A percentile compares a stretch with the other conserved stretches of the same genome.
Evolutionary conservation across 495 filamentous ascomycete species (phyloP).

Genomic region (Aspergillus mulundensis): DNA sequence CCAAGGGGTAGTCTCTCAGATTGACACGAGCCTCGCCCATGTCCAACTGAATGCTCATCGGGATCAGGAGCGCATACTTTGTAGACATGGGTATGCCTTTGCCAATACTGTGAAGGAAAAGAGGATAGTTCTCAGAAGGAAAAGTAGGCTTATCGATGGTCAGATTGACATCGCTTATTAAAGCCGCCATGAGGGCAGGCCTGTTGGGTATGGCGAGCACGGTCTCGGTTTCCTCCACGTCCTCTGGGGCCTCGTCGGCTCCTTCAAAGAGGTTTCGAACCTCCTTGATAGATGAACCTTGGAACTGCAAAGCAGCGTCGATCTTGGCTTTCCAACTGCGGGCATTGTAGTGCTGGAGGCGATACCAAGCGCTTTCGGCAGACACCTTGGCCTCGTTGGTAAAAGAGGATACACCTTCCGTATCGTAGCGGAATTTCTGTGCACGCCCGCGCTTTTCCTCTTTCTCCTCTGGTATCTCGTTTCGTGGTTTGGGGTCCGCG

Average conservation of each 20-base stretch:
- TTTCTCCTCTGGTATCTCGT: constrained; percentile 22
- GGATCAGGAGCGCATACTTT: constrained; percentile 82
- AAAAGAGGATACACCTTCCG: constrained; percentile 65
- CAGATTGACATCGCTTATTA: constrained; percentile 82
- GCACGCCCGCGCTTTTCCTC: constrained; percentile 30
- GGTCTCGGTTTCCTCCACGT: constrained; percentile 74
- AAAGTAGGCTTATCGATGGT: constrained; percentile 92
- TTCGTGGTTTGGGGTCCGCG: constrained; percentile 39
- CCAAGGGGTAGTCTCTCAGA: constrained; percentile 88
- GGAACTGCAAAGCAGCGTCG: constrained; percentile 64
- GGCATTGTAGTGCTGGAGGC: constrained; percentile 74
- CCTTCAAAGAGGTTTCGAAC: constrained; percentile 79
- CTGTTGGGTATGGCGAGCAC: constrained; percentile 85
- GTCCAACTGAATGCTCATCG: constrained; percentile 81
- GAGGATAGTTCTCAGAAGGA: constrained; percentile 69
- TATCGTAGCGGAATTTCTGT: constrained; percentile 68
- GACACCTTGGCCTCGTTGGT: constrained; percentile 66
- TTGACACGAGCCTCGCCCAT: constrained; percentile 87
- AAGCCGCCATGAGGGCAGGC: constrained; percentile 73
- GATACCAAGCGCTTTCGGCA: constrained; percentile 67
- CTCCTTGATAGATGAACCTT: constrained; percentile 71
- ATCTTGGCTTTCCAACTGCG: constrained; percentile 92
- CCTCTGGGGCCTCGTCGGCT: constrained; percentile 72
- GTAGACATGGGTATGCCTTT: constrained; percentile 94
- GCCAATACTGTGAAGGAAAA: constrained; percentile 80